Percentiles rank a stretch among this genome's conserved stretches.
Conservation (phyloP, 352 stramenopile species). For the Phytophthora cryptogea region DNA sequence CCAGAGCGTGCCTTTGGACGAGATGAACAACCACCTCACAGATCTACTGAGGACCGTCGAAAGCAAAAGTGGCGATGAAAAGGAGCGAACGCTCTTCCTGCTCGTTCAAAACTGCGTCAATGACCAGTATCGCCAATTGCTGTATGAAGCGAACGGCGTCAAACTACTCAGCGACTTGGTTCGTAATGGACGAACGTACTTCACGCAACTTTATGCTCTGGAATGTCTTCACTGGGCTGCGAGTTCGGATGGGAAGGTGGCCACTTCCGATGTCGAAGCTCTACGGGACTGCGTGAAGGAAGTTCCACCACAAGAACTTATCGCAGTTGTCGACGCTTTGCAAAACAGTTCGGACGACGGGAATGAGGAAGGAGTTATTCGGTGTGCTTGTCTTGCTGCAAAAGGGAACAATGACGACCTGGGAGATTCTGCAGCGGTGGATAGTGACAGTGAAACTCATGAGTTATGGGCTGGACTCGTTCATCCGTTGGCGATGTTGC, state of each 20-base stretch:
- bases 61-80: background rate
- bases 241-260: background rate
- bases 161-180: slow-evolving; percentile 2
- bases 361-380: background rate
- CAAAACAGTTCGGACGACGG: background rate
- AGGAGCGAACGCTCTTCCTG: slow-evolving; percentile 1
- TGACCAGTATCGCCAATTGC: background rate
- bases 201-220: slow-evolving; percentile 7
- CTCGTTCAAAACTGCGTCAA: slow-evolving; percentile 1
- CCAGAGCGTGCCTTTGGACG: background rate
- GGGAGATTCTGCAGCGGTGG: background rate
- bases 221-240: slow-evolving; percentile 7
- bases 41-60: background rate
- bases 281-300: slow-evolving; percentile 5
- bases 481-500: background rate
- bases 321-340: background rate
- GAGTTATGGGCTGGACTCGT: background rate
- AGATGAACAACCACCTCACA: background rate
- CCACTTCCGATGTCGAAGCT: background rate
- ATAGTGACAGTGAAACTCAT: background rate
- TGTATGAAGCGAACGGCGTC: slow-evolving; percentile 8
- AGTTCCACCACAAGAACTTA: background rate
- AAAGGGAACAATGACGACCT: background rate
- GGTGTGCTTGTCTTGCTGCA: slow-evolving; percentile 5
- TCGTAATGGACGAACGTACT: slow-evolving; percentile 1